A percentile compares a stretch with the other conserved stretches of the same genome.
These are phyloP conservation scores for Helminthosporium solani DNA, from an alignment of 2,329 filamentous ascomycete species.

Conservation along the genomic window DNA sequence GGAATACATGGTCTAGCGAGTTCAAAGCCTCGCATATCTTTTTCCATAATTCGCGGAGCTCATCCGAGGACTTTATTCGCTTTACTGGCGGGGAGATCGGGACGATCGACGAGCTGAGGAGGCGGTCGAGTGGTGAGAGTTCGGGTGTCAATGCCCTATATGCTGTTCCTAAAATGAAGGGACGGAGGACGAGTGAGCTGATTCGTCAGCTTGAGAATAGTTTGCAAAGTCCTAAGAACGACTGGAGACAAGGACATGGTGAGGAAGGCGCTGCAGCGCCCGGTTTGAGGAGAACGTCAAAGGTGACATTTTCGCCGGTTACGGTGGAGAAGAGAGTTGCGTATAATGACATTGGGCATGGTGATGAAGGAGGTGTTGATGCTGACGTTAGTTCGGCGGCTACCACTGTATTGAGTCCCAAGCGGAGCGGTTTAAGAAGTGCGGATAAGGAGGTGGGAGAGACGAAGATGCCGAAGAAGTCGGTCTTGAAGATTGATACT, in stretches of 20 bases:
- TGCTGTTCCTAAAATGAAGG: slow-evolving; percentile 4
- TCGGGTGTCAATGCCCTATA: not conserved
- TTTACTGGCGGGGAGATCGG: not conserved
- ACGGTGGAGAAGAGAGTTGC: slow-evolving; percentile 10
- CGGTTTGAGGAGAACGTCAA: slow-evolving; percentile 1
- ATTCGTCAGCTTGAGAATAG: not conserved
- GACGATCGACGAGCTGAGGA: not conserved
- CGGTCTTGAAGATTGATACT: slow-evolving; percentile 9
- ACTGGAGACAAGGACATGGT: not conserved
- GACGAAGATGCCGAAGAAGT: slow-evolving; percentile 1
- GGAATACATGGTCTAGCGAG: slow-evolving; percentile 6
- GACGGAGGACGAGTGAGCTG: not conserved
- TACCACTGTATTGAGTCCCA: slow-evolving; percentile 2
- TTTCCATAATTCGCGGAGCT: slow-evolving; percentile 2
- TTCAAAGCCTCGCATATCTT: slow-evolving; percentile 15
- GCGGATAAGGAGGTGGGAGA: too few species aligned
- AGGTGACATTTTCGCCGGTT: slow-evolving; percentile 16
- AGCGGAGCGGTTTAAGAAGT: slow-evolving; percentile 9
- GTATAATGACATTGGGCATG: slow-evolving; percentile 9
- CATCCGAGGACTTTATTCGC: not conserved
- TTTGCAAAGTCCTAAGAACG: not conserved
- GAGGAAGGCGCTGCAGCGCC: not conserved
- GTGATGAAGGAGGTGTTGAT: slow-evolving; percentile 2
- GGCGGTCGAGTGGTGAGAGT: not conserved
- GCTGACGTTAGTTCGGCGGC: slow-evolving; percentile 8